Evolutionary conservation across 2,329 filamentous ascomycete species (phyloP).

Genomic region (Penicillium sp.): DNA sequence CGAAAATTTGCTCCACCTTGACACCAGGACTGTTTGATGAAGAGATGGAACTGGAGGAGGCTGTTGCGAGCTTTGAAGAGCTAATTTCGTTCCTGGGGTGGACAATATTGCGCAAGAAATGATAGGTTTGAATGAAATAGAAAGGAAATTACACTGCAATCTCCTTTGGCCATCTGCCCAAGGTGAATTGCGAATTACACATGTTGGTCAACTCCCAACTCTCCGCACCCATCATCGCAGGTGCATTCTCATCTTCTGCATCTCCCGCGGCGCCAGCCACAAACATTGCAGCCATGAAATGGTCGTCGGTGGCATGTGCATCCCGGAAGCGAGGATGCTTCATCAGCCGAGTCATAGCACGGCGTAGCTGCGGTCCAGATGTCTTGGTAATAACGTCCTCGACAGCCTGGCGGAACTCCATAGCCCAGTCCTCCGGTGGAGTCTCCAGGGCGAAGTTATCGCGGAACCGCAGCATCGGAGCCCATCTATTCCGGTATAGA

Average conservation of each 20-base stretch:
- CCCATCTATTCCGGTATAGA: slow-evolving; percentile 66
- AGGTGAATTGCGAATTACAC: slow-evolving; percentile 61
- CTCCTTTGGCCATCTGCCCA: slow-evolving; percentile 43
- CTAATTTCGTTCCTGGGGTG: background rate
- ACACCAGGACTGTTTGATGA: background rate
- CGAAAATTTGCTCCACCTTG: background rate
- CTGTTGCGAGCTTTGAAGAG: background rate
- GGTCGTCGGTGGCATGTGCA: slow-evolving; percentile 68
- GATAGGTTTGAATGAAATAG: background rate
- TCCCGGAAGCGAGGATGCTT: slow-evolving; percentile 66
- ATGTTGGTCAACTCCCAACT: slow-evolving; percentile 67
- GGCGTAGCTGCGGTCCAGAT: slow-evolving; percentile 54
- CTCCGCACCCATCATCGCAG: slow-evolving; percentile 49
- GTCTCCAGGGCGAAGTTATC: slow-evolving; percentile 62
- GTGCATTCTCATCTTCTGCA: slow-evolving; percentile 44
- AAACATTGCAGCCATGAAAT: slow-evolving; percentile 66
- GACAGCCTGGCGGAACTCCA: slow-evolving; percentile 65
- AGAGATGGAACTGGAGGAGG: background rate
- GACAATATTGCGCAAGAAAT: background rate
- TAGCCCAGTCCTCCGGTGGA: slow-evolving; percentile 58
- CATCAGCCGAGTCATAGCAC: slow-evolving; percentile 62
- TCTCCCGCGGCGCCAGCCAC: slow-evolving; percentile 58
- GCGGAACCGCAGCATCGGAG: slow-evolving; percentile 60
- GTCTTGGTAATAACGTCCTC: slow-evolving; percentile 59
- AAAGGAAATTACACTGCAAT: slow-evolving; percentile 11